These are phyloP conservation scores for Sporothrix brasiliensis DNA, from an alignment of 2,329 filamentous ascomycete species.

Conservation along the genomic window DNA sequence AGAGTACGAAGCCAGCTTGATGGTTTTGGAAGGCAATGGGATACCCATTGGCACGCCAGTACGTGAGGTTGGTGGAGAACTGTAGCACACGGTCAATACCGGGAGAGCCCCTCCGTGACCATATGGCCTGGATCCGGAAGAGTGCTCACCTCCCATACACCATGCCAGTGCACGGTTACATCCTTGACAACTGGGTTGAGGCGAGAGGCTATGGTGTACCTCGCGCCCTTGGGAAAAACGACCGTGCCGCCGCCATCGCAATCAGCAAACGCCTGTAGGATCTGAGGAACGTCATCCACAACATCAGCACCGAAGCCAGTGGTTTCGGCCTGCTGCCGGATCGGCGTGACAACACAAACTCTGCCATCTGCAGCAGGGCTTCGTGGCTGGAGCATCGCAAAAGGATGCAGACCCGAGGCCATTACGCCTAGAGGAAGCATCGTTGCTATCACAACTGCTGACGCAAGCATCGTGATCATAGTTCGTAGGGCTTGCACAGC, in stretches of 20 bases:
- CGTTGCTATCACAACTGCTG: slow-evolving; percentile 2
- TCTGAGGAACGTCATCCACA: slow-evolving; percentile 39
- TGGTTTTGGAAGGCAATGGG: slow-evolving; percentile 60
- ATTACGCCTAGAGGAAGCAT: neutral
- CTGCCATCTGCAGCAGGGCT: slow-evolving; percentile 35
- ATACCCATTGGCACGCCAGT: slow-evolving; percentile 59
- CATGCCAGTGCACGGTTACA: slow-evolving; percentile 56
- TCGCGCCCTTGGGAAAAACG: slow-evolving; percentile 53
- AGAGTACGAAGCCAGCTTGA: slow-evolving; percentile 55
- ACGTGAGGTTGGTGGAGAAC: slow-evolving; percentile 55
- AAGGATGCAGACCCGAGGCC: neutral
- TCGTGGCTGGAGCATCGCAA: slow-evolving; percentile 8
- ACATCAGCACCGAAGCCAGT: neutral
- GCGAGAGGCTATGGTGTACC: slow-evolving; percentile 55
- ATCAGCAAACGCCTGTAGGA: slow-evolving; percentile 38
- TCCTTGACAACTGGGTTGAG: slow-evolving; percentile 55
- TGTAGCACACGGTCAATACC: slow-evolving; percentile 33
- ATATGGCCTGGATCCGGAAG: neutral
- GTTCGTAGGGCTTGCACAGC: neutral
- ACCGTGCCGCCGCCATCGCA: slow-evolving; percentile 45
- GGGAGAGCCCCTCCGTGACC: neutral
- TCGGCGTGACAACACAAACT: slow-evolving; percentile 37
- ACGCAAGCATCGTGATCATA: neutral
- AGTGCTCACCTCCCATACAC: slow-evolving; percentile 51
- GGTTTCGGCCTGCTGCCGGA: slow-evolving; percentile 28